phyloP scores from a whole-genome alignment of 2,329 filamentous ascomycete genomes.

The Fusarium dlaminii region DNA sequence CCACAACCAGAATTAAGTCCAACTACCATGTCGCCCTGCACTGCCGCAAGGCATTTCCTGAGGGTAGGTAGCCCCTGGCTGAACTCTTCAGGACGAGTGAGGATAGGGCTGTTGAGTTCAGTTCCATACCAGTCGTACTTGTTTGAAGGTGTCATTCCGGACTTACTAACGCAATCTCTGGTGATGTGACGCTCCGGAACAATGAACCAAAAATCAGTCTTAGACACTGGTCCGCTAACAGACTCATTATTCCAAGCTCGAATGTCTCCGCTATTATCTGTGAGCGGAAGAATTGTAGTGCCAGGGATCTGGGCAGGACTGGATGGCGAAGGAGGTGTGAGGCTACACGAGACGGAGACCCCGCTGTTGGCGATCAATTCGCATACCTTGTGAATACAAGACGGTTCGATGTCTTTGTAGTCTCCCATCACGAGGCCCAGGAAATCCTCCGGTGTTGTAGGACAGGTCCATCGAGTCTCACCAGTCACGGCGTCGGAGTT shows the following conservation, averaged over 20 bases:
- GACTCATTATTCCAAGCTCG: slow-evolving; percentile 34
- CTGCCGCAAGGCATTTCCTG: slow-evolving; percentile 20
- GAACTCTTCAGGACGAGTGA: slow-evolving; percentile 31
- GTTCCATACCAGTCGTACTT: slow-evolving; percentile 39
- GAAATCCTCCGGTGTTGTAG: slow-evolving; percentile 3
- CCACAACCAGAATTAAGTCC: slow-evolving; percentile 41
- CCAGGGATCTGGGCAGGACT: slow-evolving; percentile 5
- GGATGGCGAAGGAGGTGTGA: not conserved
- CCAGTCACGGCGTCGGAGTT: not conserved
- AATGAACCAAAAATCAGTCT: slow-evolving; percentile 35
- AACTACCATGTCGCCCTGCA: slow-evolving; percentile 32
- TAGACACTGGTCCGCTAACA: not conserved
- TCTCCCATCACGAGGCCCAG: slow-evolving; percentile 22
- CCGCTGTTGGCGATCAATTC: slow-evolving; percentile 30
- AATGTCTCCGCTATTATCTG: slow-evolving; percentile 13
- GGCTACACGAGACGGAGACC: slow-evolving; percentile 30
- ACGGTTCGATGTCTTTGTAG: slow-evolving; percentile 6
- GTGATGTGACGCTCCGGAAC: slow-evolving; percentile 37
- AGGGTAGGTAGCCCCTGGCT: slow-evolving; percentile 33
- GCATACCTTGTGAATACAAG: slow-evolving; percentile 35
- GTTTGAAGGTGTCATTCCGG: slow-evolving; percentile 23
- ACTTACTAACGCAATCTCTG: slow-evolving; percentile 21
- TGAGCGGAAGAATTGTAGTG: slow-evolving; percentile 17
- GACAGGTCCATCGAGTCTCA: slow-evolving; percentile 25
- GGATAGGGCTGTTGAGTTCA: slow-evolving; percentile 42